Evolutionary conservation across 108 stramenopile species (phyloP).

Genomic region (Discostella pseudostelligera): DNA sequence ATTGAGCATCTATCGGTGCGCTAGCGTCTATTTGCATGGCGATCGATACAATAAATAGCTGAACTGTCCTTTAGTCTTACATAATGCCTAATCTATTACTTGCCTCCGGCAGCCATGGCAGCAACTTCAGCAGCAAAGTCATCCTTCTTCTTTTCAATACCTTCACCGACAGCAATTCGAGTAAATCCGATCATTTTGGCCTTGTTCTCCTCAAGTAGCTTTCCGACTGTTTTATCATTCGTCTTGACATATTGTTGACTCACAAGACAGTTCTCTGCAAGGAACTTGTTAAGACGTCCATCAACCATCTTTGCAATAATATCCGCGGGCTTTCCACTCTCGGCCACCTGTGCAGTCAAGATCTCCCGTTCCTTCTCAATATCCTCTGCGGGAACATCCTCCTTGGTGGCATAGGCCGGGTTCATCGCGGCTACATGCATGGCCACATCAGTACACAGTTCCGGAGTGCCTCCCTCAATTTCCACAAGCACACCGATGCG

Average conservation of each 20-base stretch:
- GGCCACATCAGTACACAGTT: constrained; percentile 59
- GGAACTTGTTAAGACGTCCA: constrained; percentile 81
- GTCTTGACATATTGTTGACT: constrained; percentile 78
- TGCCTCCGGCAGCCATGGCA: constrained; percentile 59
- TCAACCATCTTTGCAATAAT: constrained; percentile 86
- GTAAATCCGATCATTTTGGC: constrained; percentile 79
- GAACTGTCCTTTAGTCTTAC: background rate
- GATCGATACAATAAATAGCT: constrained; percentile 3
- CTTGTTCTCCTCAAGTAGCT: constrained; percentile 66
- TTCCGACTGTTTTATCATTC: constrained; percentile 67
- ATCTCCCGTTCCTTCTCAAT: constrained; percentile 71
- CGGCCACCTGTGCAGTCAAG: constrained; percentile 60
- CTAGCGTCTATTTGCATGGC: too few relatives aligned
- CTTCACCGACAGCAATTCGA: constrained; percentile 75
- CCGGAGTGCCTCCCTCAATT: constrained; percentile 55
- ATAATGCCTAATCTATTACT: background rate
- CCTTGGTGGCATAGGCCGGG: constrained; percentile 67
- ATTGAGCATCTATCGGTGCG: too few relatives aligned
- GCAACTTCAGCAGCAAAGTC: constrained; percentile 82
- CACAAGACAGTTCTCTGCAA: constrained; percentile 72
- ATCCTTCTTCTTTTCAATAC: constrained; percentile 80
- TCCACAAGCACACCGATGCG: constrained; percentile 67
- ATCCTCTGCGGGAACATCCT: constrained; percentile 74
- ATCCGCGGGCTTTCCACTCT: constrained; percentile 75
- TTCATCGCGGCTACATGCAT: constrained; percentile 87